A percentile compares a stretch with the other conserved stretches of the same genome.
Evolutionary conservation across 305 asterid genomes (phyloP).

Genomic region (Fraxinus latifolia): DNA sequence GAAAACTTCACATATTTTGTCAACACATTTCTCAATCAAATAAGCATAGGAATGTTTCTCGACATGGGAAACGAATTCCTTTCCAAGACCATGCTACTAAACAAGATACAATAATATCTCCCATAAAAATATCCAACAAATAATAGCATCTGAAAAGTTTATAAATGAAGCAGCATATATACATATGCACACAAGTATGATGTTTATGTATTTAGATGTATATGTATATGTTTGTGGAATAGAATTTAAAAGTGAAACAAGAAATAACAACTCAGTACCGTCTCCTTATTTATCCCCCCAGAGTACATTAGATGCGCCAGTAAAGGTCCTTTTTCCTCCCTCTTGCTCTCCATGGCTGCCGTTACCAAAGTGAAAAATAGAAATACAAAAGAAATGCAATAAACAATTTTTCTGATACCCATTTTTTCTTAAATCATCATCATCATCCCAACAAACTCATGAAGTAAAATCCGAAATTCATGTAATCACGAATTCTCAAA

Average conservation of each 20-base stretch:
- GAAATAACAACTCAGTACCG: slow-evolving; percentile 42
- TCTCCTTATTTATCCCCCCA: slow-evolving; percentile 45
- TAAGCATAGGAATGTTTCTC: not conserved
- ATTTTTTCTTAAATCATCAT: slow-evolving; percentile 32
- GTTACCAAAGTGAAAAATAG: slow-evolving; percentile 41
- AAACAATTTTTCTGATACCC: slow-evolving; percentile 41
- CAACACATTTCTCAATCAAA: not conserved
- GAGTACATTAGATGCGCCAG: slow-evolving; percentile 41
- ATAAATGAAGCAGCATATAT: not conserved
- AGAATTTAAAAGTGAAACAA: not conserved
- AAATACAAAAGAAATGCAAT: slow-evolving; percentile 35
- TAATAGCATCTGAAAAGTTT: slow-evolving; percentile 14
- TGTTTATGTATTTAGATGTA: not conserved
- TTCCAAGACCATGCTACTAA: not conserved
- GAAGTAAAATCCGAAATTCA: not conserved
- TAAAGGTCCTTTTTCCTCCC: slow-evolving; percentile 40
- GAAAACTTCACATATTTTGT: not conserved
- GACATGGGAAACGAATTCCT: not conserved
- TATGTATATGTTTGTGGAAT: not conserved
- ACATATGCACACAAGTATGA: not conserved
- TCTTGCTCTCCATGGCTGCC: slow-evolving; percentile 37
- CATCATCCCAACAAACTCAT: slow-evolving; percentile 12
- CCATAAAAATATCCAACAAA: not conserved
- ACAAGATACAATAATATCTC: not conserved
- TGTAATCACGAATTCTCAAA: not conserved